Base-by-base conservation (phyloP, 768 basidiomycete species). In the Pulveroboletus sp. region DNA sequence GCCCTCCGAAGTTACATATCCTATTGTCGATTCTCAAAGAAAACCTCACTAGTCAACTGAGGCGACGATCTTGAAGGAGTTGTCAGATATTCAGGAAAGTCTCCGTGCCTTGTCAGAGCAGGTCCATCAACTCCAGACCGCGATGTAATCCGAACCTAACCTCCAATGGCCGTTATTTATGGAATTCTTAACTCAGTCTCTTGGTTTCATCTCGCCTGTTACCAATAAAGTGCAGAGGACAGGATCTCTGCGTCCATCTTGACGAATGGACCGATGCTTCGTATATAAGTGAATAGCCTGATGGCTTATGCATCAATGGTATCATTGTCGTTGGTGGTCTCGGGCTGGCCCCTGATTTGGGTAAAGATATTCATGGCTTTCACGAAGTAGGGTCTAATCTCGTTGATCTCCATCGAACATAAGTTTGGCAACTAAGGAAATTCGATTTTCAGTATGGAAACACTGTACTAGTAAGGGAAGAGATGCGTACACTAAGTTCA, bases 391-490 rank as follows among this genome's bases (percentile, higher is more conserved):
- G 93, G 90, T 33, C 91, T 78, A 57, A 95, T 87, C 65, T 95
- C 93, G 71, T 93, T 92, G 69, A 96, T 89, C 67, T 96, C 93
- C 84, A 94, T 86, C 1, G 89, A 82, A 53, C 83, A 87, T 17
- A 95, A 71, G 56, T 93, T 89, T 5, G 89, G 82, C 52, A 96
- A 75, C 92, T 94, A 15, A 35, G 27, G 32, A 21, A 39, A 17
- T 1, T 14, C 21, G 24, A 14, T 15, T 17, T 5, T 46, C 33
- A 46, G 35, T 46, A 43, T 18, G 14, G 40, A 40, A 38, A 46
- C 39, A 42, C 32, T 11, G 50, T 30, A 4, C 14, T 7, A 31
- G 31, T 28, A 30, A 42, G 44, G 42, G 32, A 30, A 39, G 46
- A 44, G 36, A n/a, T n/a, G 69, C 83, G 37, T 66, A 90, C 91